These are phyloP conservation scores for Xanthoconium purpureum DNA, from an alignment of 768 basidiomycete genomes.

Conservation along the genomic window DNA sequence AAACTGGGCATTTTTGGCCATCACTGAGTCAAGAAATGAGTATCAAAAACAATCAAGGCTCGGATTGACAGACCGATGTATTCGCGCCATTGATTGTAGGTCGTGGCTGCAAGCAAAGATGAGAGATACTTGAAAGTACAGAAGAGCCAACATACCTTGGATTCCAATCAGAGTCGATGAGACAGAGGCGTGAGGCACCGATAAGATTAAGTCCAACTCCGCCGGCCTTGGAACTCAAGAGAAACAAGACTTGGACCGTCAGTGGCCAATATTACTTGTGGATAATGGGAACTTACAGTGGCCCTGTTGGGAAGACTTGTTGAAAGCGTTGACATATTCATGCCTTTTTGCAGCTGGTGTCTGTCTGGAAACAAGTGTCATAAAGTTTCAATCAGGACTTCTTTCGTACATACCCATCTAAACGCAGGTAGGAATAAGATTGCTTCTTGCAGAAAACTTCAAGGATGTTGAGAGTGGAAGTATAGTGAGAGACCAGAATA, in stretches of 20 bases:
- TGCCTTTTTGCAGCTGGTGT: slow-evolving; percentile 76
- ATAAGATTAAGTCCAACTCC: slow-evolving; percentile 93
- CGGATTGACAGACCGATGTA: slow-evolving; percentile 64
- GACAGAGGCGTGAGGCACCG: slow-evolving; percentile 83
- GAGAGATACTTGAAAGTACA: neutral
- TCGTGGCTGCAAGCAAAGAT: slow-evolving; percentile 58
- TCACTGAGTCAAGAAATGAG: slow-evolving; percentile 51
- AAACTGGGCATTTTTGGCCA: slow-evolving; percentile 89
- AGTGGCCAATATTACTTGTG: neutral
- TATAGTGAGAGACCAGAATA: slow-evolving; percentile 95
- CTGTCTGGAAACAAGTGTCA: slow-evolving; percentile 44
- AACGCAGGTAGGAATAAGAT: slow-evolving; percentile 73
- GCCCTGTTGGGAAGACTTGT: slow-evolving; percentile 65
- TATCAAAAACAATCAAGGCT: neutral
- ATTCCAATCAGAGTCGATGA: slow-evolving; percentile 94
- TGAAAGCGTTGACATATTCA: slow-evolving; percentile 86
- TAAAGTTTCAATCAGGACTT: neutral
- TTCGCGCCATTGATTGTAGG: slow-evolving; percentile 95
- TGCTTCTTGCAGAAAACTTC: slow-evolving; percentile 80
- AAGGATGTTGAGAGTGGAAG: slow-evolving; percentile 87
- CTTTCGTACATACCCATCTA: slow-evolving; percentile 67
- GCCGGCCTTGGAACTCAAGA: slow-evolving; percentile 93
- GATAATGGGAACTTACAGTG: slow-evolving; percentile 50
- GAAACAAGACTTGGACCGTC: slow-evolving; percentile 66
- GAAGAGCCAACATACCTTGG: slow-evolving; percentile 53